Evolutionary conservation across 805 yeast genomes (phyloP), one percentile per base, ranked within the genome.

Genomic region (Kodamaea kaohsiungensis): DNA sequence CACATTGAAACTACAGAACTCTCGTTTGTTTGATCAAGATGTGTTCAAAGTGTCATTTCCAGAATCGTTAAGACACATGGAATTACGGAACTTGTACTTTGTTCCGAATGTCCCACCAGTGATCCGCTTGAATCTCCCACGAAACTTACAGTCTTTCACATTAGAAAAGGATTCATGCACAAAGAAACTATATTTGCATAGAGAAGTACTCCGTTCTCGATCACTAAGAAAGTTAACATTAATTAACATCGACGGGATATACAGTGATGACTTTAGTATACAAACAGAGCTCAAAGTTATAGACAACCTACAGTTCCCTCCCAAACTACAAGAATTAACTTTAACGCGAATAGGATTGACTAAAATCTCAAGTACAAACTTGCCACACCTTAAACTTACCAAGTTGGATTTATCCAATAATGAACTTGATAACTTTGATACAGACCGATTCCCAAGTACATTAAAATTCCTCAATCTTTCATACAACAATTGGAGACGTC

Each of bases 171-270:
- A 45, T 18, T 10, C 27, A 15, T 9, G 18, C 13, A 27, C 48
- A 13, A 45, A 45, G 18, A 25, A 25, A 16, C 38, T 45, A 10
- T 45, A 45, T 18, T 25, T 45, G 38, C 48, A 45, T 13, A 19
- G 38, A 25, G 22, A 25, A 5, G 38, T 45, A 9, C 17, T 45
- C 4, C 16, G 27, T 17, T 45, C 48, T 12, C 8, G 38, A 12
- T n/a, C 48, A 2, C 38, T 45, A 7, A 7, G 27, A 27, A 25
- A 22, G 13, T 19, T 45, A n/a, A 13, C 19, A 12, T 15, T 45
- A 7, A 17, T 27, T 6, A 45, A 45, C 19, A 45, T 45, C 15
- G 48, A 45, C 38, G 48, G 48, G n/a, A 19, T 45, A 15, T 45
- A 27, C 15, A 16, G 13, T 45, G 48, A 45, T 5, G 22, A 45